Evolutionary conservation across 139 green algal genomes (phyloP).

Genomic region (Astrephomene gubernaculifera): DNA sequence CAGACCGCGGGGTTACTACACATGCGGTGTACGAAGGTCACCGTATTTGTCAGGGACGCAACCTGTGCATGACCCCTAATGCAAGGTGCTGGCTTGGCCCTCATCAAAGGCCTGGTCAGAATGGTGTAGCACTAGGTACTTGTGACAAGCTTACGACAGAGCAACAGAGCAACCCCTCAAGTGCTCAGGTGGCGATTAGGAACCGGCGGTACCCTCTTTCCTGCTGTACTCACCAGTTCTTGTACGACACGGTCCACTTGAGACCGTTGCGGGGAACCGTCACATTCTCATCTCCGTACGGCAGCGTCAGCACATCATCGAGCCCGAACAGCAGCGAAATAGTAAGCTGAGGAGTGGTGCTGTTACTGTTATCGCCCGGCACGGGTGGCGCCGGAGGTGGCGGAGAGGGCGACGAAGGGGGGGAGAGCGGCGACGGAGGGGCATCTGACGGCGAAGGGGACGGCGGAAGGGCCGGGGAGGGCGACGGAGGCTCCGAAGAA

Average conservation of each 20-base stretch:
- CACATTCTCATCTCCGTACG: slow-evolving; percentile 8
- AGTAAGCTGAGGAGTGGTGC: background rate
- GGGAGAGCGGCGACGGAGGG: too few species aligned
- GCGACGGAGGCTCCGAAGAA: too few species aligned
- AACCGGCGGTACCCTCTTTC: background rate
- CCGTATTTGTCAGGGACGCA: background rate
- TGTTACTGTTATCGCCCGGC: background rate
- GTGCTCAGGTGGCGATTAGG: too few species aligned
- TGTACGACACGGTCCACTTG: slow-evolving; percentile 13
- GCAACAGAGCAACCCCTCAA: too few species aligned
- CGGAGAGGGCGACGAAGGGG: too few species aligned
- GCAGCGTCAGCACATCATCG: slow-evolving; percentile 3
- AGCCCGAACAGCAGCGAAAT: slow-evolving; percentile 25
- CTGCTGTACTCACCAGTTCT: slow-evolving; percentile 16
- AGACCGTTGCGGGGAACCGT: slow-evolving; percentile 25
- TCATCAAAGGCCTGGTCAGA: background rate
- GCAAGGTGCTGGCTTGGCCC: background rate
- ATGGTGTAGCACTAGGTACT: background rate
- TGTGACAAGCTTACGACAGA: background rate
- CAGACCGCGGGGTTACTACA: background rate
- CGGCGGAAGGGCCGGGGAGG: too few species aligned
- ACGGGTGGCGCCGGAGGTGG: background rate
- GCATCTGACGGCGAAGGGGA: too few species aligned
- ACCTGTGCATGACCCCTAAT: background rate
- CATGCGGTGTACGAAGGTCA: background rate